Percentiles rank a stretch among this genome's conserved stretches.
Conservation (phyloP, 164 flowering plant genomes). For the Cinnamomum chago region DNA sequence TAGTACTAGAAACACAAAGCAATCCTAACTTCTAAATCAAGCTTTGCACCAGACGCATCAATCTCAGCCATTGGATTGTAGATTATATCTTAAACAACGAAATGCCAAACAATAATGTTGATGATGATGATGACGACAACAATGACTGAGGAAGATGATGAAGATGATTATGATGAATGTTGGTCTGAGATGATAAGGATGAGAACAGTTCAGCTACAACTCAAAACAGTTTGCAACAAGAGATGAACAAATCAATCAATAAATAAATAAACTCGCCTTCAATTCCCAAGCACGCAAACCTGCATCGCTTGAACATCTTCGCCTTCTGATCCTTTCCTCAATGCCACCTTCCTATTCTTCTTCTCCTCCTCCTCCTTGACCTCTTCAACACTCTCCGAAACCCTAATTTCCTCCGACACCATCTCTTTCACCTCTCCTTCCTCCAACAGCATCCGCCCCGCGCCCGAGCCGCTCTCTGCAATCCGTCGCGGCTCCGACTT, state of each 20-base stretch:
- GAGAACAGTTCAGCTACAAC: no score
- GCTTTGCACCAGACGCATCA: background rate
- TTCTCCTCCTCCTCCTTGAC: background rate
- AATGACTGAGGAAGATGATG: no score
- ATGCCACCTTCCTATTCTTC: conserved; percentile 25
- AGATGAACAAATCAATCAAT: background rate
- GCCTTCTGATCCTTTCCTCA: conserved; percentile 84
- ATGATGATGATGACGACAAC: no score
- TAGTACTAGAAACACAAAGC: background rate
- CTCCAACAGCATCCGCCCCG: conserved; percentile 37
- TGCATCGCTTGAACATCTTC: conserved; percentile 76
- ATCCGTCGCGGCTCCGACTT: conserved; percentile 28
- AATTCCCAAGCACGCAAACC: conserved; percentile 40
- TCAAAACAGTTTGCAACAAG: background rate
- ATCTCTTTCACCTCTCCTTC: conserved; percentile 25
- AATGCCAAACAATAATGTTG: background rate
- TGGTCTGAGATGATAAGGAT: no score
- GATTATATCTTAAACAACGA: background rate
- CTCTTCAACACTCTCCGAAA: conserved; percentile 20
- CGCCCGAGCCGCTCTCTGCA: conserved; percentile 41
- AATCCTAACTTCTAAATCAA: background rate
- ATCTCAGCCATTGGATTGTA: background rate
- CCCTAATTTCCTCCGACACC: conserved; percentile 37
- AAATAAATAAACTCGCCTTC: conserved; percentile 17
- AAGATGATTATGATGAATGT: no score